Base-by-base conservation (phyloP, 768 basidiomycete species). In the Pleurotus sapidus region DNA sequence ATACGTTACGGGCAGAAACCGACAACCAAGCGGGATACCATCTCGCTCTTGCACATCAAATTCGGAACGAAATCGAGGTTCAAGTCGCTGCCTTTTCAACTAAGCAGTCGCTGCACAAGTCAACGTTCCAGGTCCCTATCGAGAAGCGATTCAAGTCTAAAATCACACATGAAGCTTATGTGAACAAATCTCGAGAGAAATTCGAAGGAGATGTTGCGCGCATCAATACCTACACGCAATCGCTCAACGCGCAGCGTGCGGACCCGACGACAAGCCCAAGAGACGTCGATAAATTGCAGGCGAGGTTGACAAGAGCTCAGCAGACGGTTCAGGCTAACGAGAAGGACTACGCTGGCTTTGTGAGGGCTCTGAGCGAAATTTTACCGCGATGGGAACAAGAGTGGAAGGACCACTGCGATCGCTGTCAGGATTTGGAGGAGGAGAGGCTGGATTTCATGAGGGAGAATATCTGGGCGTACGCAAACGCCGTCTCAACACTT, bases 371-470 rank as follows among this genome's bases (percentile, higher is more conserved):
- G 43, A 82, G 85, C 61, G 90, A 92, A 46, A 96, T 93, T 14
- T 78, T 83, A 20, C 78, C 74, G 49, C 88, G 89, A 65, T 98
- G 96, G 97, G 95, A 97, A 67, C 78, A 81, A 60, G 89, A 92
- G 58, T 99, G 97, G 97, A 95, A 92, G 71, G 76, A 76, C 2
- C 98, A 96, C 72, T 95, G 93, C 66, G 97, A 99, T 70, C 84
- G 83, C 42, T 93, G 93, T 60, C 97, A 99, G 72, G 97, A 99
- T 74, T 73, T 97, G 50, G 97, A 99, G 67, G 95, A 98, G 64
- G 88, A 95, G 58, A 83, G 97, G 17, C 73, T 95, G 66, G 93
- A 95, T 59, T 93, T 96, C 68, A 87, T 91, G 77, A 97, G 96
- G 73, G 93, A 95, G 68, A 92, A 91, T 63, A 80, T 97, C 71